Conservation (phyloP, 2,329 filamentous ascomycete species). For the Aquanectria penicillioides region DNA sequence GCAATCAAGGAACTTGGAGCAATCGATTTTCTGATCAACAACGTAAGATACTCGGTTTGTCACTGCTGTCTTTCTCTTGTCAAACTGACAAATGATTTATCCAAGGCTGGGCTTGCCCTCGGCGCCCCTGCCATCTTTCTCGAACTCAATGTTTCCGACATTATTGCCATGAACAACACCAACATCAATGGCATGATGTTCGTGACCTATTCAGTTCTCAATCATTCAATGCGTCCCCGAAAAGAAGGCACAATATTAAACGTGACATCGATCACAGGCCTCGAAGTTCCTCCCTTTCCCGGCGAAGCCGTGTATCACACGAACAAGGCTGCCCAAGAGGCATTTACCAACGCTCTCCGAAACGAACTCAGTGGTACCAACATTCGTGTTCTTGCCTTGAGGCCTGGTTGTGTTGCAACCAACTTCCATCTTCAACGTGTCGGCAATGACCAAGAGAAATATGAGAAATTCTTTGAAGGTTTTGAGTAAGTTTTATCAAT, state of each 20-base stretch:
- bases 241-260: conserved; percentile 25
- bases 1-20: conserved; percentile 14
- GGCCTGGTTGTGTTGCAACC: conserved; percentile 23
- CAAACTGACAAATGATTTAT: neutral
- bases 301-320: conserved; percentile 26
- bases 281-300: conserved; percentile 14
- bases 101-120: conserved; percentile 23
- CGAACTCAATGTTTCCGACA: conserved; percentile 12
- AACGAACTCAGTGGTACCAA: conserved; percentile 18
- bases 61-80: too few species aligned
- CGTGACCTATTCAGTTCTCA: conserved; percentile 46
- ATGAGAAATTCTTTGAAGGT: conserved; percentile 22
- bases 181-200: conserved; percentile 48
- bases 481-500: neutral
- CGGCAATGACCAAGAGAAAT: conserved; percentile 9
- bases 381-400: conserved; percentile 19
- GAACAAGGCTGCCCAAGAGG: conserved; percentile 19
- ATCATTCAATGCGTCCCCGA: conserved; percentile 12
- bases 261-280: conserved; percentile 18
- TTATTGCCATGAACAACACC: conserved; percentile 17
- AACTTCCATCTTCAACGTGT: conserved; percentile 29
- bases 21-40: conserved; percentile 27
- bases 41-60: neutral
- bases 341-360: conserved; percentile 12
- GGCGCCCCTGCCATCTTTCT: conserved; percentile 18